Evolutionary conservation across 345 rosid species (phyloP).

Genomic region (Microthlaspi erraticum): DNA sequence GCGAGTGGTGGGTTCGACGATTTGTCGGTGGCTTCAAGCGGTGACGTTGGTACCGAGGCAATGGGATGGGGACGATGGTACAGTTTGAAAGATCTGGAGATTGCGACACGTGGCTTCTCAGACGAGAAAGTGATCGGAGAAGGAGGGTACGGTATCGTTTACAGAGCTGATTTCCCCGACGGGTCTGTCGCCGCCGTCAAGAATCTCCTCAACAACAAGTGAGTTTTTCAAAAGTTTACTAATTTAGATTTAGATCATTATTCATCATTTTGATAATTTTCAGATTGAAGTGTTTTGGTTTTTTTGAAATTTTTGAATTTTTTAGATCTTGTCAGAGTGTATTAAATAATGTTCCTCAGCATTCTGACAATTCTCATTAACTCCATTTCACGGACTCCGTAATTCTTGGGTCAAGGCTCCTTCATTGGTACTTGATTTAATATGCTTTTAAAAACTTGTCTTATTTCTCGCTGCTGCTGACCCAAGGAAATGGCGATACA

Average conservation of each 20-base stretch:
- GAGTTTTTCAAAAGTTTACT: conserved; percentile 28
- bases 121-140: conserved; percentile 89
- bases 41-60: conserved; percentile 57
- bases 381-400: conserved; percentile 46
- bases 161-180: conserved; percentile 69
- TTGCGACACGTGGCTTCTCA: conserved; percentile 79
- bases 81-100: conserved; percentile 77
- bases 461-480: conserved; percentile 33
- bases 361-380: conserved; percentile 37
- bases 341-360: conserved; percentile 21
- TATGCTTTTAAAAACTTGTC: conserved; percentile 13
- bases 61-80: conserved; percentile 98
- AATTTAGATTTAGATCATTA: conserved; percentile 11
- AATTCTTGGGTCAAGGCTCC: conserved; percentile 46
- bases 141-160: conserved; percentile 96
- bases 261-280: neutral
- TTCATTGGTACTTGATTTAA: conserved; percentile 36
- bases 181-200: conserved; percentile 91
- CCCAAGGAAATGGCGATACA: conserved; percentile 29
- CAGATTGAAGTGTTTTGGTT: neutral
- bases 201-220: conserved; percentile 91
- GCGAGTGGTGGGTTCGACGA: conserved; percentile 50
- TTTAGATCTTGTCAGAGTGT: conserved; percentile 21
- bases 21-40: conserved; percentile 49
- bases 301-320: neutral